Evolutionary conservation across 371 early-diverging fungal genomes (phyloP).

Genomic region (Vairimorpha apis): DNA sequence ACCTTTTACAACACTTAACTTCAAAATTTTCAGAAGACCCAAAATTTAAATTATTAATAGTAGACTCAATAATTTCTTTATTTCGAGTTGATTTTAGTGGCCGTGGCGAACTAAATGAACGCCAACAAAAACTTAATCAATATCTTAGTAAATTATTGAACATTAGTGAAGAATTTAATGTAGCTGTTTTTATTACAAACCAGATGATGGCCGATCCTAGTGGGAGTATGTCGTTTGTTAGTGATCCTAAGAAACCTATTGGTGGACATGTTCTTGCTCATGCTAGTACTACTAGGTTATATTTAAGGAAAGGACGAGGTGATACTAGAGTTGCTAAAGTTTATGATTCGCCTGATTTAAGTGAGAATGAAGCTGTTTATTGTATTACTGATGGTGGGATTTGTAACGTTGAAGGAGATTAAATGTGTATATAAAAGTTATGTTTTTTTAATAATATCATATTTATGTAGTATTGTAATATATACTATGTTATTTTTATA

Average conservation of each 20-base stretch:
- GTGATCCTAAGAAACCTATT: conserved; percentile 90
- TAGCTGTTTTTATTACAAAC: conserved; percentile 93
- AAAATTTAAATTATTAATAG: conserved; percentile 77
- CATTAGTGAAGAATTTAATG: conserved; percentile 86
- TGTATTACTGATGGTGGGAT: conserved; percentile 71
- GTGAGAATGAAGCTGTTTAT: conserved; percentile 70
- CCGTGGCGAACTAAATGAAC: conserved; percentile 87
- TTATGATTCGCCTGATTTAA: conserved; percentile 66
- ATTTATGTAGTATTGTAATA: too few relatives aligned
- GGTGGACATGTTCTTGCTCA: conserved; percentile 97
- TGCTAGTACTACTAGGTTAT: conserved; percentile 71
- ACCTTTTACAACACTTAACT: conserved; percentile 78
- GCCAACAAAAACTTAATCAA: conserved; percentile 87
- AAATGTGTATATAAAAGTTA: background rate
- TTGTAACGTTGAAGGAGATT: conserved; percentile 68
- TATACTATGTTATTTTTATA: too few relatives aligned
- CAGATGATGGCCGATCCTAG: conserved; percentile 95
- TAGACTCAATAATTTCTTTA: conserved; percentile 87
- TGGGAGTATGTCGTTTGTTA: conserved; percentile 78
- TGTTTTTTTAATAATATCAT: too few relatives aligned
- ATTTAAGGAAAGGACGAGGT: conserved; percentile 66
- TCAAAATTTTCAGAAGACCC: conserved; percentile 84
- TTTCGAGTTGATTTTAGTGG: conserved; percentile 97
- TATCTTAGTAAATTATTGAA: conserved; percentile 79
- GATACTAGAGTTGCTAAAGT: conserved; percentile 68